A percentile compares a stretch with the other conserved stretches of the same genome.
Conservation (phyloP, 2,329 filamentous ascomycete species). For the Calonectria naviculata region DNA sequence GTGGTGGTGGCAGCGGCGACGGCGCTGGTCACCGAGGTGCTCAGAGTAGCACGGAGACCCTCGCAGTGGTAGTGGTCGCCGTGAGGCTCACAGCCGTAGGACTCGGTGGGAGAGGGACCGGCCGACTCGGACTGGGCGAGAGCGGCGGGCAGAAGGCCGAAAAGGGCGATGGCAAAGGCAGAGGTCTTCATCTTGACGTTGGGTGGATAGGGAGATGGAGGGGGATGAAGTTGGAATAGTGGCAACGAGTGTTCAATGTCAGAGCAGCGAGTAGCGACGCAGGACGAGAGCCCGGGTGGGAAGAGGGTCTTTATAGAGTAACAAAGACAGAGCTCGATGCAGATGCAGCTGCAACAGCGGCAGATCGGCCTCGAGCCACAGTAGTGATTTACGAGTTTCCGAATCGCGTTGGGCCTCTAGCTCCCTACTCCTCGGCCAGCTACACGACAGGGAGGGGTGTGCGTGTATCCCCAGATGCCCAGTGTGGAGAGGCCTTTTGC, state of each 20-base stretch:
- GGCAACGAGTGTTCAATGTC: slow-evolving; percentile 12
- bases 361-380: background rate
- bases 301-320: slow-evolving; percentile 13
- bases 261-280: slow-evolving; percentile 13
- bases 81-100: slow-evolving; percentile 28
- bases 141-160: slow-evolving; percentile 35
- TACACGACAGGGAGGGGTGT: background rate
- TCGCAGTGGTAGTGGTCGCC: slow-evolving; percentile 36
- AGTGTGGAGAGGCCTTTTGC: background rate
- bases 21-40: slow-evolving; percentile 3
- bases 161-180: slow-evolving; percentile 33
- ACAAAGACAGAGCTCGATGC: background rate
- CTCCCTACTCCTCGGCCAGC: too few species aligned
- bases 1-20: slow-evolving; percentile 22
- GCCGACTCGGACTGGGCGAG: slow-evolving; percentile 29
- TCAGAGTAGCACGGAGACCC: slow-evolving; percentile 29
- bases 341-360: slow-evolving; percentile 2
- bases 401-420: background rate
- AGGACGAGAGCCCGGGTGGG: slow-evolving; percentile 9
- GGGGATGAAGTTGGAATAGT: background rate
- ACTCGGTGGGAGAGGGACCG: slow-evolving; percentile 35
- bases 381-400: slow-evolving; percentile 6
- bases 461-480: background rate
- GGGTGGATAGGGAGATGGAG: background rate
- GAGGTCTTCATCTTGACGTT: slow-evolving; percentile 38